A percentile compares a stretch with the other conserved stretches of the same genome.
These are phyloP conservation scores for Oidiodendron maius DNA, from an alignment of 495 filamentous ascomycete genomes.

Conservation along the genomic window DNA sequence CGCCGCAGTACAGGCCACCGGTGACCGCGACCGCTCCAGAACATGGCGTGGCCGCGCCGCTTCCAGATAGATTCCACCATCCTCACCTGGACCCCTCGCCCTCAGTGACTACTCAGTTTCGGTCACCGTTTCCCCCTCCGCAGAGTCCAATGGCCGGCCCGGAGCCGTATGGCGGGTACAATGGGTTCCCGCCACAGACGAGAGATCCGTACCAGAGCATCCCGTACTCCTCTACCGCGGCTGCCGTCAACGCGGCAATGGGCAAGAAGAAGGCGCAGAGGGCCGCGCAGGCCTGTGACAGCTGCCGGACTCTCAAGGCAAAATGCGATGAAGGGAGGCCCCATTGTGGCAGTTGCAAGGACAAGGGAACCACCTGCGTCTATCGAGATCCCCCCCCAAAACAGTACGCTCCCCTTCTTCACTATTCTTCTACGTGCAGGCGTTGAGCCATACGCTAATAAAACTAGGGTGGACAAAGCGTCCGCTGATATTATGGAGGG, in stretches of 20 bases:
- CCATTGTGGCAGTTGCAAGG: slow-evolving; percentile 44
- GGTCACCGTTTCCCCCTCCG: slow-evolving; percentile 28
- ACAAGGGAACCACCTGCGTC: slow-evolving; percentile 53
- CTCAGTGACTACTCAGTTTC: not conserved
- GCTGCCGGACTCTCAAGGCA: slow-evolving; percentile 61
- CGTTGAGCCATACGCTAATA: slow-evolving; percentile 4
- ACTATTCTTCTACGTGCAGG: not conserved
- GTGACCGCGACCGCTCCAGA: slow-evolving; percentile 15
- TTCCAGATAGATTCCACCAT: slow-evolving; percentile 5
- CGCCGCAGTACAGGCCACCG: slow-evolving; percentile 13
- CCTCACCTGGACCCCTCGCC: slow-evolving; percentile 26
- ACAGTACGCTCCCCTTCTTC: slow-evolving; percentile 41
- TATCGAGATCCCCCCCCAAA: slow-evolving; percentile 64
- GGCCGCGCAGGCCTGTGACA: slow-evolving; percentile 56
- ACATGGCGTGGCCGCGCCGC: slow-evolving; percentile 9
- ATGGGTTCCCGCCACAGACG: slow-evolving; percentile 11
- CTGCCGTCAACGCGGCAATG: not conserved
- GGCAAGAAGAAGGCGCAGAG: slow-evolving; percentile 17
- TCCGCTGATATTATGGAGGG: slow-evolving; percentile 43
- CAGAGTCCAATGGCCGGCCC: slow-evolving; percentile 34
- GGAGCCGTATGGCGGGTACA: slow-evolving; percentile 36
- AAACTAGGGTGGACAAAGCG: slow-evolving; percentile 44
- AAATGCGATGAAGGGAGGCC: slow-evolving; percentile 66
- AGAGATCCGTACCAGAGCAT: slow-evolving; percentile 9
- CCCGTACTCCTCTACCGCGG: slow-evolving; percentile 6